Evolutionary conservation across 495 filamentous ascomycete genomes (phyloP).

Genomic region (Podospora pseudocomata): DNA sequence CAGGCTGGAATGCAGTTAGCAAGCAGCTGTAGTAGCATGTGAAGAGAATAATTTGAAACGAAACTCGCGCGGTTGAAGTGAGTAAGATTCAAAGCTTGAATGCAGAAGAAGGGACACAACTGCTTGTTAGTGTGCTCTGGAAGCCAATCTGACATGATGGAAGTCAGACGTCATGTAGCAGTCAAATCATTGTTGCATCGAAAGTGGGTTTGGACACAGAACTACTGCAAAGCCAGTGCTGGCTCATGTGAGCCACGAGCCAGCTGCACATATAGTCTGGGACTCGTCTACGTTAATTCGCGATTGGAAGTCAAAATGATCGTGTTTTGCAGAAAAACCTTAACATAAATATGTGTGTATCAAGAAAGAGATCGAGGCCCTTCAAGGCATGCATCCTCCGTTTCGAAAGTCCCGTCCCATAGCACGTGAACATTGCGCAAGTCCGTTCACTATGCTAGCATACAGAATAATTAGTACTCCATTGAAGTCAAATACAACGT

Average conservation of each 20-base stretch:
- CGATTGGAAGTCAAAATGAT: not conserved
- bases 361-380: not conserved
- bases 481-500: too few species aligned
- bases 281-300: not conserved
- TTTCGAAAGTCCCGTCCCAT: too few species aligned
- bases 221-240: not conserved
- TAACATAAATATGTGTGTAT: not conserved
- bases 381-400: not conserved
- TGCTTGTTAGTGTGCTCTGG: not conserved
- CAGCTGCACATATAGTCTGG: not conserved
- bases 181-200: not conserved
- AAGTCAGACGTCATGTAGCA: not conserved
- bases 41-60: not conserved
- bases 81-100: not conserved
- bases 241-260: not conserved
- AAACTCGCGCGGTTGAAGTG: not conserved
- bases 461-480: too few species aligned
- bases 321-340: not conserved
- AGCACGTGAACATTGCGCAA: too few species aligned
- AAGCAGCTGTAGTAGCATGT: too few species aligned
- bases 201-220: not conserved
- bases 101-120: not conserved
- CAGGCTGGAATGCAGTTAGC: not conserved
- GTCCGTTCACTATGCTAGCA: too few species aligned
- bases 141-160: not conserved